Conservation (phyloP, 1,284 basidiomycete genomes). For the Takashimella tepidaria region DNA sequence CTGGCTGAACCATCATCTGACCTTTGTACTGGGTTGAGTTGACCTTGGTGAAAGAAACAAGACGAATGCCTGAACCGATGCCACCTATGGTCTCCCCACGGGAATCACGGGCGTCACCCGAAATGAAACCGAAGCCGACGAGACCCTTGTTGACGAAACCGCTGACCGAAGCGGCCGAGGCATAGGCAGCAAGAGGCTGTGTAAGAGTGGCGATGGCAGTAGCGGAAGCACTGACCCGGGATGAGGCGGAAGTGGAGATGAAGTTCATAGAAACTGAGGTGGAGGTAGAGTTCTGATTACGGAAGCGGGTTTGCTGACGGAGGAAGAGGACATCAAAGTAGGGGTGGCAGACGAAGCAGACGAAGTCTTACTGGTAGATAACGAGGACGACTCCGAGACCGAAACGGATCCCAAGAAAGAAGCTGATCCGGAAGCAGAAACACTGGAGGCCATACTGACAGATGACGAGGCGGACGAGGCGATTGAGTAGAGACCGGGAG, state of each 20-base stretch:
- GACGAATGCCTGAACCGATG: constrained; percentile 32
- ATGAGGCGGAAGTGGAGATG: background rate
- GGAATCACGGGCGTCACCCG: constrained; percentile 29
- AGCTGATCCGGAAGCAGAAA: background rate
- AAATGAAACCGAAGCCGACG: constrained; percentile 42
- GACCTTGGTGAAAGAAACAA: constrained; percentile 14
- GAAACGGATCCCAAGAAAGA: background rate
- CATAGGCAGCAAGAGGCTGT: constrained; percentile 14
- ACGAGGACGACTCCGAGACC: background rate
- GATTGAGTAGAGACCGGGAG: constrained; percentile 3
- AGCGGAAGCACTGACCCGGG: constrained; percentile 2
- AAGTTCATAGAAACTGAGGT: constrained; percentile 2
- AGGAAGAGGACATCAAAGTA: background rate
- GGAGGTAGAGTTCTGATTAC: background rate
- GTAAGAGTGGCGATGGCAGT: constrained; percentile 4
- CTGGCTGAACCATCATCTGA: constrained; percentile 54
- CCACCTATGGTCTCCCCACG: constrained; percentile 43
- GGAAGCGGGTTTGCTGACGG: background rate
- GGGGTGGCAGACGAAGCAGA: background rate
- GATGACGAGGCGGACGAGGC: background rate
- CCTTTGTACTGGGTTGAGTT: constrained; percentile 46
- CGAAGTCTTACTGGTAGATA: background rate
- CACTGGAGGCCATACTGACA: background rate
- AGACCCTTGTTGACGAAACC: constrained; percentile 41
- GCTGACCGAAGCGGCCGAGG: constrained; percentile 19